Evolutionary conservation across 768 basidiomycete species (phyloP).

Genomic region (Suillus discolor): DNA sequence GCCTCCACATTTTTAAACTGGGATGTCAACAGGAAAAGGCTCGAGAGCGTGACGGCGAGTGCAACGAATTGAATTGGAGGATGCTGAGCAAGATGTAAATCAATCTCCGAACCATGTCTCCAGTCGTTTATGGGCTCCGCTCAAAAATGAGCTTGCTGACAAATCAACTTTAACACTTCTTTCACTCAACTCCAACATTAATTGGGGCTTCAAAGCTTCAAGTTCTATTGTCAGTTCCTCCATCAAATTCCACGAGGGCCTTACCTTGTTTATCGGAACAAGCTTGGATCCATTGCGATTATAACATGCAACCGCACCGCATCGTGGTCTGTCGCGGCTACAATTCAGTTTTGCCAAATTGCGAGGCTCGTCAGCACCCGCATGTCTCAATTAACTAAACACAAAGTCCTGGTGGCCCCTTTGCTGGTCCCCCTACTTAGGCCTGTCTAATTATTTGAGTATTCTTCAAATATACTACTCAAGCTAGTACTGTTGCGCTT

Average conservation of each 20-base stretch:
- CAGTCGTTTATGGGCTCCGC: slow-evolving; percentile 33
- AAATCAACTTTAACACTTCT: slow-evolving; percentile 13
- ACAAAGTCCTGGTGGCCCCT: neutral
- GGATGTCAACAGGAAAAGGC: slow-evolving; percentile 24
- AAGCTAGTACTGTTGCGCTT: neutral
- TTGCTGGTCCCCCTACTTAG: neutral
- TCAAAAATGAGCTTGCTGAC: slow-evolving; percentile 34
- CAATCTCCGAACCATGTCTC: slow-evolving; percentile 34
- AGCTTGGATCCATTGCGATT: neutral
- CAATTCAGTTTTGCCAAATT: neutral
- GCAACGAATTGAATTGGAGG: slow-evolving; percentile 15
- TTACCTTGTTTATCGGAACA: neutral
- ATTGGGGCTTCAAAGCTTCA: too few species aligned
- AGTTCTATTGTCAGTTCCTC: too few species aligned
- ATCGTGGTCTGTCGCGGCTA: neutral
- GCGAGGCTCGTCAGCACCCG: neutral
- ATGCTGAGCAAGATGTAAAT: slow-evolving; percentile 27
- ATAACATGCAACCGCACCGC: neutral
- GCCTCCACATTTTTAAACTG: slow-evolving; percentile 74
- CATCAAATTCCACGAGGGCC: neutral
- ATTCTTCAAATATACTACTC: neutral
- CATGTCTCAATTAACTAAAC: neutral
- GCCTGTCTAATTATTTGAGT: too few species aligned
- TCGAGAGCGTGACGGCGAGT: slow-evolving; percentile 25
- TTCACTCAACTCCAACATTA: too few species aligned